Conservation (phyloP, 345 rosid species). For the Sisymbrium irio region DNA sequence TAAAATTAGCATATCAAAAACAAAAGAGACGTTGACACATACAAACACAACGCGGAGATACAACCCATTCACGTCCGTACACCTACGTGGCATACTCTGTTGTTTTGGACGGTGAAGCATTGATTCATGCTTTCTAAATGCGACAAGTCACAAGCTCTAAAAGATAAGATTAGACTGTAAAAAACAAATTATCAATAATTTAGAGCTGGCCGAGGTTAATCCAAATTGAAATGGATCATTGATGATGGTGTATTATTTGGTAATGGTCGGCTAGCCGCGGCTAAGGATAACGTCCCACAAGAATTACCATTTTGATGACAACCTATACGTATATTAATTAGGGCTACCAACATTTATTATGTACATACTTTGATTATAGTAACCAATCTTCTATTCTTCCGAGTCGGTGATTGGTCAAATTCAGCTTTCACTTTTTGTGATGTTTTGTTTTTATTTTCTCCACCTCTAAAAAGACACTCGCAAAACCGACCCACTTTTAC, state of each 20-base stretch:
- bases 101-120: conserved; percentile 34
- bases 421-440: conserved; percentile 24
- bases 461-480: conserved; percentile 18
- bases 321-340: conserved; percentile 4
- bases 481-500: conserved; percentile 27
- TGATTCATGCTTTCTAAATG: conserved; percentile 7
- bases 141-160: conserved; percentile 10
- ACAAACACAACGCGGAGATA: conserved; percentile 25
- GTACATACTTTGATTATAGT: neutral
- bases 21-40: conserved; percentile 3
- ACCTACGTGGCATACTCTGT: conserved; percentile 31
- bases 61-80: conserved; percentile 31
- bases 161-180: conserved; percentile 7
- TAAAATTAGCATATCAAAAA: neutral
- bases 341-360: neutral
- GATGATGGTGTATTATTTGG: neutral
- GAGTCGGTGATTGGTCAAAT: conserved; percentile 35
- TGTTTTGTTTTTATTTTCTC: conserved; percentile 16
- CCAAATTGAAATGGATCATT: neutral
- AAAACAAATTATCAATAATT: neutral
- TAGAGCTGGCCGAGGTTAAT: neutral
- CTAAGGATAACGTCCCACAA: conserved; percentile 26
- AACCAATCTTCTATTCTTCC: neutral
- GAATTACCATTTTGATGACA: conserved; percentile 16
- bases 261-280: conserved; percentile 38